Percentiles rank a stretch among this genome's conserved stretches.
phyloP scores from a whole-genome alignment of 495 filamentous ascomycete genomes.

The Monascus purpureus region DNA sequence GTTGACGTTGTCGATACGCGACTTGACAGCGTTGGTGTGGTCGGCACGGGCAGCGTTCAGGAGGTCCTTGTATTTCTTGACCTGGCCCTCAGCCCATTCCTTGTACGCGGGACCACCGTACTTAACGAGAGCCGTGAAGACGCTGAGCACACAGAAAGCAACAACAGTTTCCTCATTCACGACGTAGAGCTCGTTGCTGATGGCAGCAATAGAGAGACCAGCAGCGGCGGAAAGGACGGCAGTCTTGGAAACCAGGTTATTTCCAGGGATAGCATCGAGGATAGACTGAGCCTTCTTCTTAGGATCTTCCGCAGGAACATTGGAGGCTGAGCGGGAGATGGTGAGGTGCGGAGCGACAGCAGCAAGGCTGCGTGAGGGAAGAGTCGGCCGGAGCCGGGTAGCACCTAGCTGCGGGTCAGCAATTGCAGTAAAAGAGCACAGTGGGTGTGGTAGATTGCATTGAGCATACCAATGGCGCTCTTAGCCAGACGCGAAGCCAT shows the following conservation, averaged over 20 bases:
- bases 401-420: slow-evolving; percentile 50
- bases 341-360: slow-evolving; percentile 52
- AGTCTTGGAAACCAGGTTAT: slow-evolving; percentile 79
- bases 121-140: slow-evolving; percentile 80
- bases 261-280: slow-evolving; percentile 77
- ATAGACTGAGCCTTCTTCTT: slow-evolving; percentile 92
- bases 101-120: slow-evolving; percentile 85
- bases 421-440: slow-evolving; percentile 7
- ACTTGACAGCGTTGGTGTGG: slow-evolving; percentile 89
- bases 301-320: slow-evolving; percentile 68
- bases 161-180: slow-evolving; percentile 96
- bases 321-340: slow-evolving; percentile 54
- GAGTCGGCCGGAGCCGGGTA: slow-evolving; percentile 68
- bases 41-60: slow-evolving; percentile 84
- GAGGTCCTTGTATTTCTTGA: slow-evolving; percentile 78
- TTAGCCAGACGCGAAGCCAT: slow-evolving; percentile 94
- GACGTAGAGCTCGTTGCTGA: slow-evolving; percentile 99
- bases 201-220: slow-evolving; percentile 81
- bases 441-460: not conserved
- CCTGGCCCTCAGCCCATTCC: slow-evolving; percentile 80
- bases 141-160: slow-evolving; percentile 72
- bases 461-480: slow-evolving; percentile 71
- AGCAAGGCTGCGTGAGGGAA: slow-evolving; percentile 55
- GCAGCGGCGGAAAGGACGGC: slow-evolving; percentile 89
- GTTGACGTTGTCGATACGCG: slow-evolving; percentile 81